phyloP scores from a whole-genome alignment of 805 yeast species.

The Lipomyces sp. region DNA sequence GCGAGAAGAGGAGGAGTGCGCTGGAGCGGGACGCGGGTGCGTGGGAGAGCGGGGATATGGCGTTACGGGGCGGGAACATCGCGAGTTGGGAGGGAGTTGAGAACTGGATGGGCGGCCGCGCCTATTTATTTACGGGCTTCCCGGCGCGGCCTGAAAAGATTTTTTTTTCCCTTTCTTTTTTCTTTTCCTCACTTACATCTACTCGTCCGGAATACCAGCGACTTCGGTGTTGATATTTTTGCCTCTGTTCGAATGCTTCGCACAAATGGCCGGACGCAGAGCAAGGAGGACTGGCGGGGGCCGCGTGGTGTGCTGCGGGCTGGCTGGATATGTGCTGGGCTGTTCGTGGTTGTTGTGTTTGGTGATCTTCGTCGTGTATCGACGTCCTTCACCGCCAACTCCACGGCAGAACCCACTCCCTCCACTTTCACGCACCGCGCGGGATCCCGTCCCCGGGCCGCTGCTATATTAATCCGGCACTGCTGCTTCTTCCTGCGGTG shows the following conservation, averaged over 20 bases:
- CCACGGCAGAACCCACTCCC: too few species aligned
- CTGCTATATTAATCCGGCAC: too few species aligned
- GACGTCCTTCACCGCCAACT: too few species aligned
- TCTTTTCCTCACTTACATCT: slow-evolving; percentile 16
- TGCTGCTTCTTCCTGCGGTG: background rate
- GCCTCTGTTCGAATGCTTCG: slow-evolving; percentile 20
- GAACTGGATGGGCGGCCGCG: background rate
- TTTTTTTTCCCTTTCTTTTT: background rate
- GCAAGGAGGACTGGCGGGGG: too few species aligned
- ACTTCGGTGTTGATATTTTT: slow-evolving; percentile 19
- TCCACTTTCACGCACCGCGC: too few species aligned
- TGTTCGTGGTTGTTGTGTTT: too few species aligned
- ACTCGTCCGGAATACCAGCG: slow-evolving; percentile 30
- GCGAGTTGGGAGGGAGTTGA: slow-evolving; percentile 11
- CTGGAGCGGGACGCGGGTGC: background rate
- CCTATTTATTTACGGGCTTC: slow-evolving; percentile 1
- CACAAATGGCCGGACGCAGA: slow-evolving; percentile 31
- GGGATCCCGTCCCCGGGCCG: too few species aligned
- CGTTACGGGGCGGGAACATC: slow-evolving; percentile 1
- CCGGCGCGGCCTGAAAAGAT: background rate
- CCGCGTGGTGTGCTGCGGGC: too few species aligned
- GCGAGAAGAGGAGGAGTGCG: background rate
- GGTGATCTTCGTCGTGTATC: too few species aligned
- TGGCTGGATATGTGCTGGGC: background rate
- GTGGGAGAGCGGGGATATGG: background rate